Conservation (phyloP, 441 rosid species). For the Corymbia calophylla region DNA sequence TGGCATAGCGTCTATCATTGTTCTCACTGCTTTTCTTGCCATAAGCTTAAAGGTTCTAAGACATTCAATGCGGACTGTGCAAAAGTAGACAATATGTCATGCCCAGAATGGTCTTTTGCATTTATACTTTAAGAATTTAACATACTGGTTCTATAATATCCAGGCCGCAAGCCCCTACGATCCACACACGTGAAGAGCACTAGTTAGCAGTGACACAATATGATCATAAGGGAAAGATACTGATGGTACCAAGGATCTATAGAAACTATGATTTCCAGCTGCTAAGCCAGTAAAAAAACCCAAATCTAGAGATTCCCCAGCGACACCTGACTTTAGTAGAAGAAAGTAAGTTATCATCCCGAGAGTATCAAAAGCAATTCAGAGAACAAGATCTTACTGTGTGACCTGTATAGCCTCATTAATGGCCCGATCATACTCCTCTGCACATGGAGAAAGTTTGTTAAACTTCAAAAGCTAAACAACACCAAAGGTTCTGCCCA, state of each 20-base stretch:
- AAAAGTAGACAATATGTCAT: neutral
- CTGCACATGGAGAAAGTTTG: constrained; percentile 29
- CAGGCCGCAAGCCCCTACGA: neutral
- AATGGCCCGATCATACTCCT: constrained; percentile 65
- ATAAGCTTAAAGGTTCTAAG: neutral
- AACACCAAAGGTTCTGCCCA: neutral
- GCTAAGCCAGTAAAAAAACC: neutral
- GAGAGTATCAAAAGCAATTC: neutral
- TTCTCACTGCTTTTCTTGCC: neutral
- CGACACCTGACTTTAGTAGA: neutral
- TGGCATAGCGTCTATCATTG: neutral
- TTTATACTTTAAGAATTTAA: neutral
- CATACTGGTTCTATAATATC: neutral
- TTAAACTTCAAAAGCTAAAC: neutral
- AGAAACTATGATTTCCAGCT: neutral
- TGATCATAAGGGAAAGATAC: neutral
- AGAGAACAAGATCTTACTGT: constrained; percentile 38
- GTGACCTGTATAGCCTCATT: constrained; percentile 53
- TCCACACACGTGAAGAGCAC: neutral
- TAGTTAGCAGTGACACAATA: neutral
- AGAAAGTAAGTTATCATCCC: neutral
- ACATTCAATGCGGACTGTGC: neutral
- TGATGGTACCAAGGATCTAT: neutral
- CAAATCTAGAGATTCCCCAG: neutral
- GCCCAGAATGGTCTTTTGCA: neutral